These are phyloP conservation scores for Yamadazyma triangularis DNA, from an alignment of 1,139 yeast species.

Conservation along the genomic window DNA sequence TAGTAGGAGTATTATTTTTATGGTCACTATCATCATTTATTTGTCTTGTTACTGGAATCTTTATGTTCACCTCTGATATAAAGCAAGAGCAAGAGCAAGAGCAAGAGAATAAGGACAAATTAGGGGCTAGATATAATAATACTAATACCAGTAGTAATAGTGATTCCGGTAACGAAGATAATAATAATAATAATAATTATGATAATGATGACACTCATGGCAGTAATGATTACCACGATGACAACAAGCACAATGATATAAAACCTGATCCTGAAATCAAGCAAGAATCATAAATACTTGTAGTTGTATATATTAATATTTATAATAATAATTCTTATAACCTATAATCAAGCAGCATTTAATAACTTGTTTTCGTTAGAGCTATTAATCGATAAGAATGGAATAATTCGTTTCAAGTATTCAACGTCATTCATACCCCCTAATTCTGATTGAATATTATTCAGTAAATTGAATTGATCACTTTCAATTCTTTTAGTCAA, in stretches of 20 bases:
- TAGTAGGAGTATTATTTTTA: conserved; percentile 45
- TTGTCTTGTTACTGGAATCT: conserved; percentile 23
- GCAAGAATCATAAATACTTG: no score
- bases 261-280: no score
- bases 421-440: conserved; percentile 23
- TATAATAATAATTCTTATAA: no score
- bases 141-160: conserved; percentile 3
- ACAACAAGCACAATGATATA: no score
- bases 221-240: no score
- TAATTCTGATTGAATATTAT: conserved; percentile 7
- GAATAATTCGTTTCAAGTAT: conserved; percentile 36
- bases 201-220: no score
- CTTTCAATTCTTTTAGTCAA: conserved; percentile 36
- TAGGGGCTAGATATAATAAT: background rate
- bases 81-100: background rate
- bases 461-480: conserved; percentile 23
- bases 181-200: conserved; percentile 1
- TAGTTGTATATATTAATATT: no score
- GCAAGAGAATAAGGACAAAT: background rate
- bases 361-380: conserved; percentile 21
- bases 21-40: conserved; percentile 40
- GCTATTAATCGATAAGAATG: conserved; percentile 38
- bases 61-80: conserved; percentile 7
- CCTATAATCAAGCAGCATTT: conserved; percentile 35
- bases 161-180: conserved; percentile 2